Percentiles rank a stretch among this genome's conserved stretches.
These are phyloP conservation scores for Exophiala phaeomuriformis DNA, from an alignment of 2,329 filamentous ascomycete species.

Conservation along the genomic window DNA sequence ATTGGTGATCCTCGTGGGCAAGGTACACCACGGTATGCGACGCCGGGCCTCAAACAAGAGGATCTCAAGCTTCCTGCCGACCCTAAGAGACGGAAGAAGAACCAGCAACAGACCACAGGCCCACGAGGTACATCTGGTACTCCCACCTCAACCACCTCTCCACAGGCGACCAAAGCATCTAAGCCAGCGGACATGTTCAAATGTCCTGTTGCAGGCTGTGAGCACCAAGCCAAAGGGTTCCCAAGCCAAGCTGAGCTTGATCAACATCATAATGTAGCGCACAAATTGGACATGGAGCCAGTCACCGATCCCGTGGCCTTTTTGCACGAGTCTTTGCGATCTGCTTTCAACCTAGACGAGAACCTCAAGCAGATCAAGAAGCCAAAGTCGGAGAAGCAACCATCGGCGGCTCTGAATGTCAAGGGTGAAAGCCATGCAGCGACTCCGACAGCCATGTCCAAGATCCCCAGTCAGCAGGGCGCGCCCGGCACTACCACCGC, in stretches of 20 bases:
- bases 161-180: slow-evolving; percentile 37
- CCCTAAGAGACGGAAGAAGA: slow-evolving; percentile 51
- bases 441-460: slow-evolving; percentile 21
- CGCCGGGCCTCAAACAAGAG: slow-evolving; percentile 47
- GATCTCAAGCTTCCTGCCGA: slow-evolving; percentile 51
- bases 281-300: slow-evolving; percentile 42
- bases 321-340: slow-evolving; percentile 47
- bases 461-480: slow-evolving; percentile 12
- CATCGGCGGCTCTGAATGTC: background rate
- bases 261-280: slow-evolving; percentile 47
- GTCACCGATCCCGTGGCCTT: slow-evolving; percentile 52
- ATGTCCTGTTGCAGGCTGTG: slow-evolving; percentile 48
- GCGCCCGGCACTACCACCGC: background rate
- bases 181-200: slow-evolving; percentile 43
- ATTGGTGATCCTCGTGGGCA: slow-evolving; percentile 40
- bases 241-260: slow-evolving; percentile 48
- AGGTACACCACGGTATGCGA: slow-evolving; percentile 36
- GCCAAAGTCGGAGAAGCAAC: slow-evolving; percentile 20
- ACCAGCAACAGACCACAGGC: slow-evolving; percentile 27
- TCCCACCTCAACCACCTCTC: slow-evolving; percentile 28
- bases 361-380: slow-evolving; percentile 38
- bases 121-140: slow-evolving; percentile 24
- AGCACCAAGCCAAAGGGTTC: slow-evolving; percentile 49
- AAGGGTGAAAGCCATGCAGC: slow-evolving; percentile 18
- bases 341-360: slow-evolving; percentile 43